phyloP scores from a whole-genome alignment of 2,329 filamentous ascomycete genomes.

The Ceratocystis smalleyi region DNA sequence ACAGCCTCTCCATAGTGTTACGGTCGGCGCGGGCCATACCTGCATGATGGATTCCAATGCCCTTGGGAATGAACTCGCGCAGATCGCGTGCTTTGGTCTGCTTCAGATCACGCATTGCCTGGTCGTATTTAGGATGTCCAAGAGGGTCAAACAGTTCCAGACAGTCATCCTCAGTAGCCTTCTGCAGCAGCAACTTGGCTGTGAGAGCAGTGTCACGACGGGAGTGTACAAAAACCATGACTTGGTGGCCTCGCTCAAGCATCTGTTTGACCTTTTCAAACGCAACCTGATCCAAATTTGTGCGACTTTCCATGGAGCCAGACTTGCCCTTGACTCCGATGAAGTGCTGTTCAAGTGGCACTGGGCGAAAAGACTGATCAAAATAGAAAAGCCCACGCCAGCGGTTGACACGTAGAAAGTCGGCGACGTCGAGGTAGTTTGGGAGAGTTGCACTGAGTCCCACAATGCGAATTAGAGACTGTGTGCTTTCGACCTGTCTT shows the following conservation, averaged over 20 bases:
- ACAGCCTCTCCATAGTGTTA: slow-evolving; percentile 89
- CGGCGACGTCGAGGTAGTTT: slow-evolving; percentile 91
- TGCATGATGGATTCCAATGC: slow-evolving; percentile 88
- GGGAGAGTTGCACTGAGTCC: slow-evolving; percentile 90
- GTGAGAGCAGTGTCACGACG: slow-evolving; percentile 85
- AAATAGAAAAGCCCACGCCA: slow-evolving; percentile 92
- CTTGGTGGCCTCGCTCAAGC: slow-evolving; percentile 79
- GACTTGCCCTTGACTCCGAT: slow-evolving; percentile 88
- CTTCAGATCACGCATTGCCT: slow-evolving; percentile 71
- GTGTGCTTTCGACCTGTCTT: slow-evolving; percentile 92
- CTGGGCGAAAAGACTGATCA: slow-evolving; percentile 85
- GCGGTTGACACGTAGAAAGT: slow-evolving; percentile 92
- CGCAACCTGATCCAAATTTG: slow-evolving; percentile 73
- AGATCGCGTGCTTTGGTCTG: slow-evolving; percentile 73
- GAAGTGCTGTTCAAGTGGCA: slow-evolving; percentile 93
- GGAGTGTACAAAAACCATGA: slow-evolving; percentile 99
- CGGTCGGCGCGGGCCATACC: slow-evolving; percentile 90
- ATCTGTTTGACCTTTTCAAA: slow-evolving; percentile 94
- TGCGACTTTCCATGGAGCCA: slow-evolving; percentile 62
- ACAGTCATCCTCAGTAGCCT: slow-evolving; percentile 66
- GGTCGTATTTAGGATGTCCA: slow-evolving; percentile 62
- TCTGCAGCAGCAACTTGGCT: slow-evolving; percentile 70
- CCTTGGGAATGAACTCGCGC: slow-evolving; percentile 75
- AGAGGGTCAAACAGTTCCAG: slow-evolving; percentile 71
- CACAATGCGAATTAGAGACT: slow-evolving; percentile 90